Conservation (phyloP, 1,284 basidiomycete genomes). For the Ustilago vetiveriae region DNA sequence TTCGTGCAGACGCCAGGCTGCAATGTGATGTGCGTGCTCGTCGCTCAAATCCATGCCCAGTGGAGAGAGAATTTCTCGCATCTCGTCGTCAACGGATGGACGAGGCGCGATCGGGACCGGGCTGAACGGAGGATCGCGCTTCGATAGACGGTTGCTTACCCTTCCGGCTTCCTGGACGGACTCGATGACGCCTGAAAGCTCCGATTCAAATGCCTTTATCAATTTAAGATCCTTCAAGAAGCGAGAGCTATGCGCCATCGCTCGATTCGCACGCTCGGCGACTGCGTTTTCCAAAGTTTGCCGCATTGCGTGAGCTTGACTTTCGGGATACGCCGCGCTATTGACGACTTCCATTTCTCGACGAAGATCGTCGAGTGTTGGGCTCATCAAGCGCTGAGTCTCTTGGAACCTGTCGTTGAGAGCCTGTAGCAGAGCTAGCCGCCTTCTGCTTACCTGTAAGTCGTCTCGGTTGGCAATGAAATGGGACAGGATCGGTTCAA, state of each 20-base stretch:
- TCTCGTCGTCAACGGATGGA: neutral
- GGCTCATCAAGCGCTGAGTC: constrained; percentile 1
- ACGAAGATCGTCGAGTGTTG: constrained; percentile 3
- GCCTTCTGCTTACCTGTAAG: neutral
- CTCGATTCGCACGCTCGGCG: neutral
- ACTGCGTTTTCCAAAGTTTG: neutral
- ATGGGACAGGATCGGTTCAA: constrained; percentile 6
- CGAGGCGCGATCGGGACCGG: no score
- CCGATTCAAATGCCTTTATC: constrained; percentile 3
- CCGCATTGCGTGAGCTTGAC: neutral
- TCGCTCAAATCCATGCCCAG: constrained; percentile 14
- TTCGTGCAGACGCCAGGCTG: constrained; percentile 10
- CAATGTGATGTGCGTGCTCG: constrained; percentile 5
- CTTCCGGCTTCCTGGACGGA: neutral
- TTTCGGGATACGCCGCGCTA: neutral
- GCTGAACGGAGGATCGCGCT: no score
- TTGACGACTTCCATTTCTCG: neutral
- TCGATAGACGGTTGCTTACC: neutral
- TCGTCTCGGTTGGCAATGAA: constrained; percentile 1
- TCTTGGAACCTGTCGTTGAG: neutral
- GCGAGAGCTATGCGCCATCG: neutral
- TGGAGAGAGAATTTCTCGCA: neutral
- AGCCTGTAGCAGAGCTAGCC: neutral
- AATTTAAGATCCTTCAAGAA: neutral
- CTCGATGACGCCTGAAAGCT: neutral